Conservation (phyloP, 163 green algal genomes). For the Chlorella variabilis region DNA sequence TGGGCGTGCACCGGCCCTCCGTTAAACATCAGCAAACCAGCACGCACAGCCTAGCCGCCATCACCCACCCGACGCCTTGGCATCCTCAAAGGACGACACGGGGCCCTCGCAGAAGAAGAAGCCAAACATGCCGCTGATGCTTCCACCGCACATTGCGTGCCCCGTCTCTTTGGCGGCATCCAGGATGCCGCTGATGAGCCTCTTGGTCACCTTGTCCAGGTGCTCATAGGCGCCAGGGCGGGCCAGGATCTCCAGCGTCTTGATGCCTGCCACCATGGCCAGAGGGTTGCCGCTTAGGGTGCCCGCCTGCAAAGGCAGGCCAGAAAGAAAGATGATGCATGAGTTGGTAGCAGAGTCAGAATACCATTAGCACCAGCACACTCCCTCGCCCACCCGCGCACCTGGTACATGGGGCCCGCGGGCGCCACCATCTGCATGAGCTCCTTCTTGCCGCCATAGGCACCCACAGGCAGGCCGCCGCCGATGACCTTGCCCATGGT, state of each 20-base stretch:
- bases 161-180: constrained; percentile 84
- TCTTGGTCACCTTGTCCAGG: constrained; percentile 84
- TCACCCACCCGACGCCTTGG: constrained; percentile 59
- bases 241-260: constrained; percentile 97
- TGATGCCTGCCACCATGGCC: constrained; percentile 98
- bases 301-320: constrained; percentile 71
- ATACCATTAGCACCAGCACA: too few relatives aligned
- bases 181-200: constrained; percentile 92
- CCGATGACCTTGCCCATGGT: constrained; percentile 82
- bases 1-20: too few relatives aligned
- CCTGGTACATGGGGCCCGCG: constrained; percentile 94
- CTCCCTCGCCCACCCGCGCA: too few relatives aligned
- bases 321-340: too few relatives aligned
- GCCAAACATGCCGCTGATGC: constrained; percentile 99
- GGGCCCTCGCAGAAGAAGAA: constrained; percentile 99
- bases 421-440: constrained; percentile 99
- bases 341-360: too few relatives aligned
- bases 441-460: constrained; percentile 93
- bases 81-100: constrained; percentile 94
- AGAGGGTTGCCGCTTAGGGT: constrained; percentile 98
- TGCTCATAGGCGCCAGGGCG: constrained; percentile 92
- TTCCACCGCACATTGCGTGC: constrained; percentile 86
- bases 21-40: too few relatives aligned
- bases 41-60: too few relatives aligned
- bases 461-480: constrained; percentile 96